Base-by-base conservation (phyloP, 2,329 filamentous ascomycete species). In the Botrytis medusae region DNA sequence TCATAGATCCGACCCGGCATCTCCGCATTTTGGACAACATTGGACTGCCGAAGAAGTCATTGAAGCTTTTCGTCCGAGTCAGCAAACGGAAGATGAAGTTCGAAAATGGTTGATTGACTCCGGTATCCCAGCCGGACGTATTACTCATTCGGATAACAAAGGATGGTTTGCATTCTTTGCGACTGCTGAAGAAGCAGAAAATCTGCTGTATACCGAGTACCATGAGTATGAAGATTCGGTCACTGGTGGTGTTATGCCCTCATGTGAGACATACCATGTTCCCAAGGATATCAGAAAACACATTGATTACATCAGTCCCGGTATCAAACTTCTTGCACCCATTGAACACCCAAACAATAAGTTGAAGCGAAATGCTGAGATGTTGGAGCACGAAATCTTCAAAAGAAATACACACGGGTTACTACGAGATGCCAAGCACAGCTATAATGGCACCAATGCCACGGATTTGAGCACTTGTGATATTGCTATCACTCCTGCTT, bases 251-350 rank as follows among this genome's bases (percentile, higher is more conserved):
- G 60, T 77, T 12, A 79, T 78, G 62, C 76, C 81, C 69, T 80
- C 79, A 63, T 82, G 81, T 72, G 82, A 82, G 83, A 84, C 25
- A 18, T 83, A 77, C 79, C 83, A 83, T 72, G 77, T 89, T 7
- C 87, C 87, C 0, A 82, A 83, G 48, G 75, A 84, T 62, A 75
- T 89, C 22, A 82, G 82, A 59, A 73, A 81, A 12, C 86, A 89
- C 74, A 82, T 89, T 69, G 87, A 89, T 77, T 86, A 85, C 77
- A 83, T 86, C 37, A 85, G 82, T 10, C 85, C 85, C 0, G 84
- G 84, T 29, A 80, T 85, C 70, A 84, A 84, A 74, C 79, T 85
- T 10, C 74, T 79, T 29, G 74, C 76, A 2, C 76, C 77, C 78
- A 88, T 87, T 77, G 84, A 77, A 72, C 69, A 75, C 72, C 71